phyloP scores from a whole-genome alignment of 2,329 filamentous ascomycete species.

The Orbilia ellipsospora region DNA sequence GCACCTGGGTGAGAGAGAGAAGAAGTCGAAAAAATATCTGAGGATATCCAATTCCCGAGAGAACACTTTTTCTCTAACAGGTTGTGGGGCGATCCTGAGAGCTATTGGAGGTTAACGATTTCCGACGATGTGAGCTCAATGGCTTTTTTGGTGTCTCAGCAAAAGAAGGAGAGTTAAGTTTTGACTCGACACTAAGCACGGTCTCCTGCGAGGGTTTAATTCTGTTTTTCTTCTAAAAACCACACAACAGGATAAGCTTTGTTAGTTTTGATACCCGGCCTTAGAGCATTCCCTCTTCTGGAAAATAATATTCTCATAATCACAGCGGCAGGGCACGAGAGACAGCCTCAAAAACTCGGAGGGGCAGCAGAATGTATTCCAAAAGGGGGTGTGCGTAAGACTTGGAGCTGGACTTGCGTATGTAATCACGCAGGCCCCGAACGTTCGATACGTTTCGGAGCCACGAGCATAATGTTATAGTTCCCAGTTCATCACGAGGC shows the following conservation, averaged over 20 bases:
- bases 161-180: slow-evolving; percentile 1
- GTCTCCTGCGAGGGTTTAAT: slow-evolving; percentile 28
- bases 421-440: slow-evolving; percentile 41
- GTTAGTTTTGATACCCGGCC: slow-evolving; percentile 2
- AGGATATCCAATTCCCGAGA: neutral
- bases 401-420: slow-evolving; percentile 43
- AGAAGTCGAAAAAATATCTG: slow-evolving; percentile 3
- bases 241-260: slow-evolving; percentile 43
- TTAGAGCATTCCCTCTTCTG: slow-evolving; percentile 28
- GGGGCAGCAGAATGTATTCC: neutral
- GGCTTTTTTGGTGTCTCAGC: neutral
- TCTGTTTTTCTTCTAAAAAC: slow-evolving; percentile 21
- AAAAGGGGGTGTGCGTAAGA: slow-evolving; percentile 40
- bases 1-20: neutral
- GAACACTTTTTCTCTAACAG: neutral
- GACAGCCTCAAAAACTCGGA: slow-evolving; percentile 31
- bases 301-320: slow-evolving; percentile 32
- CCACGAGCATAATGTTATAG: neutral
- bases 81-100: neutral
- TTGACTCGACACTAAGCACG: slow-evolving; percentile 39
- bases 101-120: slow-evolving; percentile 10
- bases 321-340: slow-evolving; percentile 6
- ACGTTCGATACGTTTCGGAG: neutral
- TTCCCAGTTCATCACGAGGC: neutral
- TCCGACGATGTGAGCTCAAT: slow-evolving; percentile 30